Evolutionary conservation across 2,329 filamentous ascomycete species (phyloP).

Genomic region (Beauveria sp.): DNA sequence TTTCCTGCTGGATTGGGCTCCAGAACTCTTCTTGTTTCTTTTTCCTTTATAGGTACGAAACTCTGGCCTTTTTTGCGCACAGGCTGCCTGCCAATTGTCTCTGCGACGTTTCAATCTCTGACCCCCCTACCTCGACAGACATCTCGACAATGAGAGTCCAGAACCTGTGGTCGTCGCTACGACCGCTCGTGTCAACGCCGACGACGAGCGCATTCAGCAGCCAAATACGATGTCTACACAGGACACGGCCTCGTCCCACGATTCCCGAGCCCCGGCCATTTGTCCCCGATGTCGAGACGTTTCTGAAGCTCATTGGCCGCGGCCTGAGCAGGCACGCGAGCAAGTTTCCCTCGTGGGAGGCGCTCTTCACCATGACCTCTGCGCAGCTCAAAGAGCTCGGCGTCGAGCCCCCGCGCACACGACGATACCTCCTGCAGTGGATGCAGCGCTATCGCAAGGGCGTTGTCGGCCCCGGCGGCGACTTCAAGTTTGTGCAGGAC

Average conservation of each 20-base stretch:
- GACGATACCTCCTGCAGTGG: slow-evolving; percentile 83
- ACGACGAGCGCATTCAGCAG: slow-evolving; percentile 14
- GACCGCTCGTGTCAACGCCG: slow-evolving; percentile 25
- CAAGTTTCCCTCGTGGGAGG: slow-evolving; percentile 87
- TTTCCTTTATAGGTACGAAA: background rate
- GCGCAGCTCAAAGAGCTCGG: slow-evolving; percentile 74
- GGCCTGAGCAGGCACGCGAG: slow-evolving; percentile 71
- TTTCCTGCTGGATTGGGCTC: background rate
- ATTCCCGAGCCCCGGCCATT: slow-evolving; percentile 72
- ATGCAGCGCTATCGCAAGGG: slow-evolving; percentile 76
- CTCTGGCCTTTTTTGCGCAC: background rate
- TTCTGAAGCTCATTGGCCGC: slow-evolving; percentile 86
- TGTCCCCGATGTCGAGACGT: slow-evolving; percentile 76
- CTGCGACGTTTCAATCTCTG: background rate
- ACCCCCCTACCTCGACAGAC: slow-evolving; percentile 1
- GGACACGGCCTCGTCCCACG: slow-evolving; percentile 28
- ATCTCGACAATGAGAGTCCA: slow-evolving; percentile 23
- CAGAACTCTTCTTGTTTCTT: background rate
- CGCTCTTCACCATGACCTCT: slow-evolving; percentile 76
- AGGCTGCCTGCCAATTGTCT: background rate
- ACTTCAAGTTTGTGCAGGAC: slow-evolving; percentile 62
- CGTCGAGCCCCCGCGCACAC: slow-evolving; percentile 73
- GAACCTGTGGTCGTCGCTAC: slow-evolving; percentile 25
- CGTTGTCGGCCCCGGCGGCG: slow-evolving; percentile 72
- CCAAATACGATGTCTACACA: slow-evolving; percentile 38